phyloP scores from a whole-genome alignment of 352 stramenopile genomes.

The Pythium brachiatum region DNA sequence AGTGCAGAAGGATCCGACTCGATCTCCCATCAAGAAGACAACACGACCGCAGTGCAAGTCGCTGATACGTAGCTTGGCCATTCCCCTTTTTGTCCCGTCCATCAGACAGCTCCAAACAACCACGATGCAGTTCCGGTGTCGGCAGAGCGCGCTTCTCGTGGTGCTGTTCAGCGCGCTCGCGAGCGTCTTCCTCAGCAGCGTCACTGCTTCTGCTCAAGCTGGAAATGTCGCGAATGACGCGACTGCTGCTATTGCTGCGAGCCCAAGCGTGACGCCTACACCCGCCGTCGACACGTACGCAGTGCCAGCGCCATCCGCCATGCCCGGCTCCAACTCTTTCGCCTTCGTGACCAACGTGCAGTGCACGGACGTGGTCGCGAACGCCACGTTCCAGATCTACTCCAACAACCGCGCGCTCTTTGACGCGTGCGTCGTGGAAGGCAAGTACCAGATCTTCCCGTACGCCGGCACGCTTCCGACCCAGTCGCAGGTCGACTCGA shows the following conservation, averaged over 20 bases:
- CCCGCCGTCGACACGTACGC: conserved; percentile 14
- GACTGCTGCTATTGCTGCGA: background rate
- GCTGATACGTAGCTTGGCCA: background rate
- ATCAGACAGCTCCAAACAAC: background rate
- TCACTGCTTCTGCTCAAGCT: background rate
- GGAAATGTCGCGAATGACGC: background rate
- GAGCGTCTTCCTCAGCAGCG: background rate
- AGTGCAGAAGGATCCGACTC: background rate
- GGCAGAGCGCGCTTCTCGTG: background rate
- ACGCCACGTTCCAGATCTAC: conserved; percentile 55
- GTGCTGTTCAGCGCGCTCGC: background rate
- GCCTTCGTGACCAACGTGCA: conserved; percentile 35
- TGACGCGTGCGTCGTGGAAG: conserved; percentile 48
- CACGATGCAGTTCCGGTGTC: background rate
- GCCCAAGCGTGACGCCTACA: background rate
- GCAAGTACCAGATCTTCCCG: conserved; percentile 64
- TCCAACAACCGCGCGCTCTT: conserved; percentile 54
- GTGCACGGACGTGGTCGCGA: conserved; percentile 38
- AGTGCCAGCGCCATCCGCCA: conserved; percentile 34
- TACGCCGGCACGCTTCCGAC: conserved; percentile 47
- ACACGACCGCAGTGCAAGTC: background rate
- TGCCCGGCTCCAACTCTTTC: conserved; percentile 47
- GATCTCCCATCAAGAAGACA: background rate
- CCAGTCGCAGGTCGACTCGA: conserved; percentile 43
- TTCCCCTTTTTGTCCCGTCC: background rate